phyloP scores from a whole-genome alignment of 345 rosid species.

The Sonneratia caseolaris region DNA sequence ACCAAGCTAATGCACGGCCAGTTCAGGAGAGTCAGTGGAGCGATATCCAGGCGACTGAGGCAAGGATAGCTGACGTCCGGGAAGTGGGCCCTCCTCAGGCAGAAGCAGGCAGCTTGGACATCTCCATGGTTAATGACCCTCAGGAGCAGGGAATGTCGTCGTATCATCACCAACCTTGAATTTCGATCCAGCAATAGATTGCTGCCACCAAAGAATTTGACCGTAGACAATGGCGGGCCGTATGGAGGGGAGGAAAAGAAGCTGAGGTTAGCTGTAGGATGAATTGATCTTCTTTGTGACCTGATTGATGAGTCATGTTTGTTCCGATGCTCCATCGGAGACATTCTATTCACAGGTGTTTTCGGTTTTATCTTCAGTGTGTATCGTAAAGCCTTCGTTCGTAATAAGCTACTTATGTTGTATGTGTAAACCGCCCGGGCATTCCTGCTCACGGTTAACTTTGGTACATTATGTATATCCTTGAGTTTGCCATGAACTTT shows the following conservation, averaged over 20 bases:
- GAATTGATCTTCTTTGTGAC: neutral
- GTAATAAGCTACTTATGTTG: neutral
- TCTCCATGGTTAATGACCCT: slow-evolving; percentile 49
- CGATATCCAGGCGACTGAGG: slow-evolving; percentile 84
- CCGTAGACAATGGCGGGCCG: neutral
- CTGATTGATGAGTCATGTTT: neutral
- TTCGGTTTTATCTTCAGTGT: neutral
- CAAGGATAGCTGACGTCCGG: slow-evolving; percentile 68
- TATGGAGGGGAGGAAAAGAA: neutral
- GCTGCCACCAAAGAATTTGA: neutral
- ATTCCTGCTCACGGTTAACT: too few species aligned
- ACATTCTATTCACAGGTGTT: neutral
- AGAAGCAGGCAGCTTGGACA: slow-evolving; percentile 69
- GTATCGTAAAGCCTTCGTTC: neutral
- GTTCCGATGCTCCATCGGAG: neutral
- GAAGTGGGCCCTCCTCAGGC: slow-evolving; percentile 51
- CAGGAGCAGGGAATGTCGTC: slow-evolving; percentile 33
- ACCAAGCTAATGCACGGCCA: slow-evolving; percentile 45
- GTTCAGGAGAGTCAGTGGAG: slow-evolving; percentile 71
- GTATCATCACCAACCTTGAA: slow-evolving; percentile 59
- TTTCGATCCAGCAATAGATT: neutral
- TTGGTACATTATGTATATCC: too few species aligned
- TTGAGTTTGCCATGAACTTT: too few species aligned
- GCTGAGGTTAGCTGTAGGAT: neutral
- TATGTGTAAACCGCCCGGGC: neutral